Evolutionary conservation across 2,329 filamentous ascomycete genomes (phyloP), one percentile per base, ranked within the genome.

Genomic region (Beauveria rudraprayagi): DNA sequence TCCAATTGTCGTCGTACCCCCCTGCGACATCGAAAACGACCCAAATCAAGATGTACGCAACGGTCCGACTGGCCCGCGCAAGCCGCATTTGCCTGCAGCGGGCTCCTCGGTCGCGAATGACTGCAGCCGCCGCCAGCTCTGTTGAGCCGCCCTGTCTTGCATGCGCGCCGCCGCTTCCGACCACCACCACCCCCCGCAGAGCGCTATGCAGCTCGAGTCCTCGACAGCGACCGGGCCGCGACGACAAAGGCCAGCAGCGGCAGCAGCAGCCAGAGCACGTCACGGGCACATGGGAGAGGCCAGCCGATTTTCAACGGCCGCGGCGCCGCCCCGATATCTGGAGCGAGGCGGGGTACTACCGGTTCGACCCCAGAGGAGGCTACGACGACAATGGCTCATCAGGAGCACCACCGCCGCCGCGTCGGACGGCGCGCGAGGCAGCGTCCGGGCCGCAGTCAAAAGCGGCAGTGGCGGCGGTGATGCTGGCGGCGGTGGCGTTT

Each of bases 401-500:
- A 24, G 24, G 24, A 52, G 50, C 17, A 37, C 26, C 24, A 8
- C 48, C 48, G 22, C 52, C 19, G 14, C 48, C 48, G 22, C 41
- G 40, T n/a, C n/a, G 10, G 19, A 57, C 55, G 19, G 34, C 56
- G 30, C 19, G 17, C 7, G 47, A 51, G n/a, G 46, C 47, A 3
- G 26, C 22, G 1, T 41, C 56, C 7, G 37, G 48, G 5, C 37
- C 48, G 14, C 34, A 28, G 22, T 17, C 48, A 6, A 60, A 47
- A 10, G 17, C n/a, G 28, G 40, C 50, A 1, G 69, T 79, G 17
- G 65, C 75, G 1, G 63, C 76, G 16, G 75, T 76, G 30, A 70
- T 77, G 17, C 67, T 72, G n/a, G 77, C 73, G 48, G 82, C 80
- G 4, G 67, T 78, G 1, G 69, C 70, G 9, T 85, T 91, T 70